Percentiles rank a stretch among this genome's conserved stretches.
These are phyloP conservation scores for Fusarium poae DNA, from an alignment of 2,329 filamentous ascomycete genomes.

Conservation along the genomic window DNA sequence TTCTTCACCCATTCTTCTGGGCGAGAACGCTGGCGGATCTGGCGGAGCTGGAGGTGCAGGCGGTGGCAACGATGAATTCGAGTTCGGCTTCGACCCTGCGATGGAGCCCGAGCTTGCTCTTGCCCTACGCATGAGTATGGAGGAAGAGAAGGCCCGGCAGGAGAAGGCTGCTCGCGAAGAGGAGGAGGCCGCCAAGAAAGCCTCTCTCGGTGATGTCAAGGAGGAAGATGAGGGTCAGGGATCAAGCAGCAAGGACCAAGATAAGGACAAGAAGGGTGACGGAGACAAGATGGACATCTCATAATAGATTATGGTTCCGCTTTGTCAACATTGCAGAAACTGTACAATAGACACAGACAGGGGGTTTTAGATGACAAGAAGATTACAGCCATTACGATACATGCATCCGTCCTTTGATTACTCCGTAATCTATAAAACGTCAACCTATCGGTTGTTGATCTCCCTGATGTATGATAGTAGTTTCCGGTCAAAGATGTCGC, in stretches of 20 bases:
- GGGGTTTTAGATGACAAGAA: constrained; percentile 47
- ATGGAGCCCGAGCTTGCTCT: constrained; percentile 94
- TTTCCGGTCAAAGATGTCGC: constrained; percentile 94
- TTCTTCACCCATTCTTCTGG: constrained; percentile 88
- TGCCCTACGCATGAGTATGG: constrained; percentile 95
- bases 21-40: constrained; percentile 75
- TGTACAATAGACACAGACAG: constrained; percentile 52
- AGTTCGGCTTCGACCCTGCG: constrained; percentile 89
- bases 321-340: constrained; percentile 51
- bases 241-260: constrained; percentile 76
- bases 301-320: constrained; percentile 53
- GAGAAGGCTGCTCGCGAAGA: constrained; percentile 86
- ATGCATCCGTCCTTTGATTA: constrained; percentile 28
- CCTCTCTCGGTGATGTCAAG: constrained; percentile 83
- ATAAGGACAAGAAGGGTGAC: constrained; percentile 78
- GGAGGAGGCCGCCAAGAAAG: constrained; percentile 79
- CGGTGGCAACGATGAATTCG: constrained; percentile 73
- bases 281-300: constrained; percentile 88
- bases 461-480: constrained; percentile 83
- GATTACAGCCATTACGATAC: constrained; percentile 46
- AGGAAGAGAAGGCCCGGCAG: constrained; percentile 95
- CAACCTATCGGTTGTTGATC: constrained; percentile 68
- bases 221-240: constrained; percentile 74
- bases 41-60: constrained; percentile 70
- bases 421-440: constrained; percentile 27